Conservation (phyloP, 148 eudicot genomes). For the Pouteria glomerata region DNA sequence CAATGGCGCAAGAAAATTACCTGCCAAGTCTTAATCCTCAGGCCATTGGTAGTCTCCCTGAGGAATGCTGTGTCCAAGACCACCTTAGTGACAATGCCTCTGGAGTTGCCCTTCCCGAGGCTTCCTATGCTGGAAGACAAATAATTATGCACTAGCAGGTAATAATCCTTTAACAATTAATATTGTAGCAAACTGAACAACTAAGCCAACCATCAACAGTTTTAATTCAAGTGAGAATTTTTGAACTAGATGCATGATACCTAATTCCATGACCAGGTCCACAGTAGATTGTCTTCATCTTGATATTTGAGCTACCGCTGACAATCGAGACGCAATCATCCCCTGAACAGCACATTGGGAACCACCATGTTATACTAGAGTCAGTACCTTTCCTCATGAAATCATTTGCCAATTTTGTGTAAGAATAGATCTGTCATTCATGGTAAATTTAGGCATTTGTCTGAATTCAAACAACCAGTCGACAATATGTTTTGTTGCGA, state of each 20-base stretch:
- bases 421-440: too few species aligned
- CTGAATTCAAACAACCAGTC: too few species aligned
- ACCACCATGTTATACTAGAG: neutral
- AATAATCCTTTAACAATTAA: too few species aligned
- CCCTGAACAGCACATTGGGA: constrained; percentile 34
- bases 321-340: constrained; percentile 86
- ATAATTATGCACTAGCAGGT: too few species aligned
- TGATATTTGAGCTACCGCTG: constrained; percentile 71
- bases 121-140: constrained; percentile 68
- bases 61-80: constrained; percentile 60
- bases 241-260: too few species aligned
- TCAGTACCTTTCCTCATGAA: neutral
- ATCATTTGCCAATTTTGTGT: too few species aligned
- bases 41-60: constrained; percentile 58
- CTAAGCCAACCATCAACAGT: too few species aligned
- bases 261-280: constrained; percentile 88
- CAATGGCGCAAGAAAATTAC: constrained; percentile 20
- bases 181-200: too few species aligned
- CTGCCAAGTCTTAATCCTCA: constrained; percentile 85
- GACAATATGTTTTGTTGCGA: too few species aligned
- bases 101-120: constrained; percentile 73
- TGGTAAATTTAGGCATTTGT: too few species aligned
- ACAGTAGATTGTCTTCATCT: constrained; percentile 77
- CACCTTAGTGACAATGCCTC: constrained; percentile 55
- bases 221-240: too few species aligned